Conservation (phyloP, 495 filamentous ascomycete species). For the Aspergillus panamensis region DNA sequence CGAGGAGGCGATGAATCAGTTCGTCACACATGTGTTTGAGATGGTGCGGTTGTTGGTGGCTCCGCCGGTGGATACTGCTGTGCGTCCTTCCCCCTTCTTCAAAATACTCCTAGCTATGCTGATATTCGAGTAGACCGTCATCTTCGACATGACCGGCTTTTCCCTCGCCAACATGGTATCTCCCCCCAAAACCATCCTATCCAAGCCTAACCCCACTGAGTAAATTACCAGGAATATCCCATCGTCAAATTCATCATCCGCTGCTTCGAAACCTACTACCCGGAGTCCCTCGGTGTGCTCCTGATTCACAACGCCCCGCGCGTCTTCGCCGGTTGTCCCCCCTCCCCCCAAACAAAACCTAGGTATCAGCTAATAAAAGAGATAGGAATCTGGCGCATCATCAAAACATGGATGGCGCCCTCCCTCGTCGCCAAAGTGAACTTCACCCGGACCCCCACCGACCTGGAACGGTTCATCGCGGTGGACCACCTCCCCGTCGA, state of each 20-base stretch:
- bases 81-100: slow-evolving; percentile 52
- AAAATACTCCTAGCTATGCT: no score
- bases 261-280: slow-evolving; percentile 93
- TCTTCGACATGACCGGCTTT: slow-evolving; percentile 90
- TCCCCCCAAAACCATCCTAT: background rate
- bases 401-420: slow-evolving; percentile 87
- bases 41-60: slow-evolving; percentile 69
- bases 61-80: slow-evolving; percentile 75
- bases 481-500: slow-evolving; percentile 63
- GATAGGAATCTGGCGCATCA: slow-evolving; percentile 77
- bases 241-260: slow-evolving; percentile 95
- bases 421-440: slow-evolving; percentile 86
- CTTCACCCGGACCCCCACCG: slow-evolving; percentile 73
- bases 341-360: background rate
- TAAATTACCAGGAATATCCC: slow-evolving; percentile 64
- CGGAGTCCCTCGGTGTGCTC: slow-evolving; percentile 76
- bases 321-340: slow-evolving; percentile 68
- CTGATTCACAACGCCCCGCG: slow-evolving; percentile 90
- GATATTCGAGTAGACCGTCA: slow-evolving; percentile 65
- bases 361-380: no score
- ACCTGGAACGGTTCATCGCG: slow-evolving; percentile 69
- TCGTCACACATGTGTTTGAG: slow-evolving; percentile 85
- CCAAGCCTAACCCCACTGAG: no score
- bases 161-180: slow-evolving; percentile 66
- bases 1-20: slow-evolving; percentile 71